These are phyloP conservation scores for Cercospora berteroae DNA, from an alignment of 2,329 filamentous ascomycete species.

Conservation along the genomic window DNA sequence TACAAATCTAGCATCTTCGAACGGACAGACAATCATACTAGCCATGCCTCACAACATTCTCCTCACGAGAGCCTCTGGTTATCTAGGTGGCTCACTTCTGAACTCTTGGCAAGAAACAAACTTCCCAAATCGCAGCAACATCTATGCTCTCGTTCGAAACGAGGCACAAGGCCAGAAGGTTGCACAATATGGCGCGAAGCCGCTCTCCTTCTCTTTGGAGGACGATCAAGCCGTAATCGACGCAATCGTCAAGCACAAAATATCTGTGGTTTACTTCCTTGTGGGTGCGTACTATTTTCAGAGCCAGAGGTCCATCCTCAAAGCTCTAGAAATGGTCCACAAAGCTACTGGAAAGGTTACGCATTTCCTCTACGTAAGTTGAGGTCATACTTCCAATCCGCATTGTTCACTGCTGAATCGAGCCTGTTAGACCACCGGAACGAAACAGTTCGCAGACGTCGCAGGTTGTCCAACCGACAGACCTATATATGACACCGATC, in stretches of 20 bases:
- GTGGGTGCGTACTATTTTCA: not conserved
- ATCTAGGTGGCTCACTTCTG: not conserved
- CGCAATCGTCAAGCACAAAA: not conserved
- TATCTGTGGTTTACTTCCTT: not conserved
- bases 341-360: not conserved
- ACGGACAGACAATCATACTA: not conserved
- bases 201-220: not conserved
- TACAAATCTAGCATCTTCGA: not conserved
- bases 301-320: not conserved
- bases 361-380: not conserved
- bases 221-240: not conserved
- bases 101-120: not conserved
- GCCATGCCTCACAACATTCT: not conserved
- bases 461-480: not conserved
- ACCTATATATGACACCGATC: not conserved
- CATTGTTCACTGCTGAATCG: not conserved
- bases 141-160: not conserved
- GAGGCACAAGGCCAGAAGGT: not conserved
- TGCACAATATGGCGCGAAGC: not conserved
- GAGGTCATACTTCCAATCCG: not conserved
- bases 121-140: not conserved
- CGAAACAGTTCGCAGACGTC: not conserved
- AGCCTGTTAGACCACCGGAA: not conserved
- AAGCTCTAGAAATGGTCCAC: not conserved
- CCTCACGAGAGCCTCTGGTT: not conserved